phyloP scores from a whole-genome alignment of 495 filamentous ascomycete genomes.

The Thozetella sp. region DNA sequence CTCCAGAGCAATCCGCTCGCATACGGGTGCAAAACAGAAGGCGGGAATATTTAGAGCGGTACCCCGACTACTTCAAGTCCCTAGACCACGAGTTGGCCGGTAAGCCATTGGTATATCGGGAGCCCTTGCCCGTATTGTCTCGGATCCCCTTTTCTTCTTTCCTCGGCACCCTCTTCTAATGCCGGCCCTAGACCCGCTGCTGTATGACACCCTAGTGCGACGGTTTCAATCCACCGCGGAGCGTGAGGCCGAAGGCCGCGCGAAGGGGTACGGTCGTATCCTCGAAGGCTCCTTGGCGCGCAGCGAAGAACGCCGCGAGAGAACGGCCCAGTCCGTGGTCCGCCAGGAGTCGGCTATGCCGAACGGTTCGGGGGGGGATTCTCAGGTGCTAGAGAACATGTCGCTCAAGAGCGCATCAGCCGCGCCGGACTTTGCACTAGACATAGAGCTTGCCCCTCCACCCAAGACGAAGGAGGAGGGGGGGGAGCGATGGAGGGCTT shows the following conservation, averaged over 20 bases:
- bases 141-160: neutral
- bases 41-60: constrained; percentile 38
- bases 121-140: neutral
- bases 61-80: constrained; percentile 38
- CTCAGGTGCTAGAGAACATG: neutral
- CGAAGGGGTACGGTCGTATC: constrained; percentile 72
- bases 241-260: constrained; percentile 69
- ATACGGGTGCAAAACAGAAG: constrained; percentile 43
- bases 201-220: constrained; percentile 79
- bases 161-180: neutral
- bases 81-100: constrained; percentile 46
- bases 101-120: constrained; percentile 15
- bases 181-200: constrained; percentile 63
- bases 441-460: constrained; percentile 58
- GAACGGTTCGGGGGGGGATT: constrained; percentile 9
- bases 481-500: constrained; percentile 63
- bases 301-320: constrained; percentile 72
- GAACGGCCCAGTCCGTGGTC: constrained; percentile 38
- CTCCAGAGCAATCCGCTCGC: constrained; percentile 26
- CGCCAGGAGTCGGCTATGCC: constrained; percentile 41
- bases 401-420: neutral
- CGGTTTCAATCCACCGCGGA: constrained; percentile 76
- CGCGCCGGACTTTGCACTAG: constrained; percentile 43
- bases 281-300: constrained; percentile 72
- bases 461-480: constrained; percentile 67